A percentile compares a stretch with the other conserved stretches of the same genome.
Conservation (phyloP, 805 yeast species). For the Teunomyces atbi region DNA sequence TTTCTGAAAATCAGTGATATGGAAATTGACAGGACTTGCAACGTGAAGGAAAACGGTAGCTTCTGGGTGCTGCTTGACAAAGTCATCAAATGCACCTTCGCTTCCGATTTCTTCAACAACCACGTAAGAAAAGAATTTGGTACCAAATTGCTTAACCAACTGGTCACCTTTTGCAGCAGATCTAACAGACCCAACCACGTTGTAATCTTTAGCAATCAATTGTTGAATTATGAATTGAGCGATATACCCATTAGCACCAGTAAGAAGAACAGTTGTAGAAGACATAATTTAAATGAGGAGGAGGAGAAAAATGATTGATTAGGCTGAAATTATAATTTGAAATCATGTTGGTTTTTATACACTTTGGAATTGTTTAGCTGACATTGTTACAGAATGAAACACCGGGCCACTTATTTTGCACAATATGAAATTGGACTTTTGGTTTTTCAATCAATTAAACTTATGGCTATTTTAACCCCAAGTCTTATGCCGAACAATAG, state of each 20-base stretch:
- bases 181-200: conserved; percentile 39
- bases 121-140: conserved; percentile 11
- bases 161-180: conserved; percentile 34
- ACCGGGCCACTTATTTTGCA: no score
- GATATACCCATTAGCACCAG: conserved; percentile 37
- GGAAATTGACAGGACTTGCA: conserved; percentile 16
- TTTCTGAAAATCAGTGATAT: conserved; percentile 11
- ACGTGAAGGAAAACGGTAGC: conserved; percentile 15
- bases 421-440: no score
- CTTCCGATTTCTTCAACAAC: conserved; percentile 14
- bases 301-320: neutral
- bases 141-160: conserved; percentile 13
- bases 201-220: conserved; percentile 19
- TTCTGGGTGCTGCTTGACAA: conserved; percentile 16
- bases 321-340: neutral
- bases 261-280: conserved; percentile 19
- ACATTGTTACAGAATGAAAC: no score
- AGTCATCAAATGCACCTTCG: conserved; percentile 17
- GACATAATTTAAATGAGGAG: neutral
- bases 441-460: no score
- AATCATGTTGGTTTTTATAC: no score
- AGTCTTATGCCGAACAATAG: no score
- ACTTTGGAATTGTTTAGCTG: no score
- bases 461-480: no score
- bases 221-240: conserved; percentile 25